A percentile compares a stretch with the other conserved stretches of the same genome.
Evolutionary conservation across 768 basidiomycete species (phyloP).

Genomic region (Psilocybe tampanensis): DNA sequence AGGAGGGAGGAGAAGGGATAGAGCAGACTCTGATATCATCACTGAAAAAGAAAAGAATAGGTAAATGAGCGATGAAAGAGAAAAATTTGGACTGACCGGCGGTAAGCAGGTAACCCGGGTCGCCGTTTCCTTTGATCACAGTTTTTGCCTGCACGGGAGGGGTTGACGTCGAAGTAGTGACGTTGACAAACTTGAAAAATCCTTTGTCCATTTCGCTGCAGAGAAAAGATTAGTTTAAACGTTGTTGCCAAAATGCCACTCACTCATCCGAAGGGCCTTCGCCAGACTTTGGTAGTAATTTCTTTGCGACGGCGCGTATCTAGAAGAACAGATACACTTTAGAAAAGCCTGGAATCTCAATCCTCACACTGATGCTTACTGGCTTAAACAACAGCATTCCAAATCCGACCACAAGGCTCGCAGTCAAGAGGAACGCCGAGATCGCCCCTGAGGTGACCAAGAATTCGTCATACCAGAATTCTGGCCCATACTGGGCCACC

Average conservation of each 20-base stretch:
- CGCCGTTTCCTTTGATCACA: slow-evolving; percentile 65
- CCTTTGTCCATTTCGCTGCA: slow-evolving; percentile 61
- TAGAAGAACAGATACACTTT: slow-evolving; percentile 23
- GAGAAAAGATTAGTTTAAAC: background rate
- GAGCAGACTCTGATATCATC: slow-evolving; percentile 79
- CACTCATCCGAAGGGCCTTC: slow-evolving; percentile 64
- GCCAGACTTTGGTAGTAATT: slow-evolving; percentile 53
- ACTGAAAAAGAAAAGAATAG: slow-evolving; percentile 36
- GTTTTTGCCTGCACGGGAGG: slow-evolving; percentile 57
- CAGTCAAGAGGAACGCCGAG: slow-evolving; percentile 41
- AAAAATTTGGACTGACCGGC: slow-evolving; percentile 40
- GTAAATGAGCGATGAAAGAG: background rate
- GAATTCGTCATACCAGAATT: slow-evolving; percentile 82
- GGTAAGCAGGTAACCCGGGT: slow-evolving; percentile 73
- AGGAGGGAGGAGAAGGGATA: slow-evolving; percentile 62
- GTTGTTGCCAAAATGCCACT: slow-evolving; percentile 21
- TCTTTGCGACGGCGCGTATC: slow-evolving; percentile 61
- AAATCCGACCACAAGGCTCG: slow-evolving; percentile 35
- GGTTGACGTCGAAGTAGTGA: slow-evolving; percentile 61
- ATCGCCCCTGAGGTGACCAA: slow-evolving; percentile 40
- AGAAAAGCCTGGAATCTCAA: too few relatives aligned
- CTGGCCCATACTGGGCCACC: slow-evolving; percentile 57
- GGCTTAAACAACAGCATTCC: slow-evolving; percentile 36
- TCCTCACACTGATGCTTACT: slow-evolving; percentile 28
- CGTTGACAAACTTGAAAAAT: slow-evolving; percentile 63